Evolutionary conservation across 225 moss, liverwort and hornwort genomes (phyloP), one percentile per base, ranked within the genome.

Genomic region (Rhytidiadelphus loreus): DNA sequence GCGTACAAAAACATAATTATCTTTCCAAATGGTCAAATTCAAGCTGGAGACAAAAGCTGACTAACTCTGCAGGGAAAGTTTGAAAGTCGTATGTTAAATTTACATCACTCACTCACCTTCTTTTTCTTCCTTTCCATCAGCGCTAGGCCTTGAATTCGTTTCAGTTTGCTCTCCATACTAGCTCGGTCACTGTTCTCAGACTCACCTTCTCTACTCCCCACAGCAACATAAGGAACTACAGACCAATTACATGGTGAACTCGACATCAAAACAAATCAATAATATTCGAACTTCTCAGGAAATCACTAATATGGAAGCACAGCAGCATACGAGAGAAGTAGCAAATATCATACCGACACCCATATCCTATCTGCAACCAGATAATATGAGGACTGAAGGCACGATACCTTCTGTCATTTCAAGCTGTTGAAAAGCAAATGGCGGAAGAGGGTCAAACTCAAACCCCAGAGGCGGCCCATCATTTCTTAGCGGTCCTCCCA

Each of bases 401-500:
- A 75, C 37, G 26, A 55, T 86, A 90, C 92, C 92, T 86, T 90
- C 88, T 58, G 80, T 88, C 84, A 84, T 46, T 68, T 68, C 88
- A 59, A 79, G 78, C 50, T 84, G 84, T 33, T 88, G 84, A 71
- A 95, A 94, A 83, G 93, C 95, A 87, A 87, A 90, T 23, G 89
- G 88, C 62, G 96, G 96, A 46, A 96, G 90, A 88, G 96, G 90
- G 88, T 97, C 96, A 83, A 97, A 97, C 79, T 96, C 95, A 81
- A 95, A 82, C 37, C 93, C 95, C 66, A 90, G 81, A 22, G 90
- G 90, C 6, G 90, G 90, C 44, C 90, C 90, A 81, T 90, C 90
- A 44, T 81, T 64, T 74, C 90, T 79, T 16, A 90, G 81, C 12
- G 87, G 90, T 63, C 85, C 88, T 72, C 87, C 79, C 80, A 90